Evolutionary conservation across 2,329 filamentous ascomycete species (phyloP), one percentile per base, ranked within the genome.

Genomic region (Bipolaris gigantea): DNA sequence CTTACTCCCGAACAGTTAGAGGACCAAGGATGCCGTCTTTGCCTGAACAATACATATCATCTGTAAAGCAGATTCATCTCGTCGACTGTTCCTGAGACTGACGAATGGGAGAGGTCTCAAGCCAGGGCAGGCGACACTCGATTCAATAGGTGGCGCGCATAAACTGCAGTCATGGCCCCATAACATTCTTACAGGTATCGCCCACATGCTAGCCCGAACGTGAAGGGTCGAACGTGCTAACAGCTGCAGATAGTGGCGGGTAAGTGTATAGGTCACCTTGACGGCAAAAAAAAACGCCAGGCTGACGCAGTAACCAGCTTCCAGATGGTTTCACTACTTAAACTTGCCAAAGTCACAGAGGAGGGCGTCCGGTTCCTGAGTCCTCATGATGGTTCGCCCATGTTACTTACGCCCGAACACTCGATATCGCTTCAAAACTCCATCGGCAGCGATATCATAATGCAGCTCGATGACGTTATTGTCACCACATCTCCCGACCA

Each of bases 381-480:
- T 64, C 95, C 94, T 0, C 94, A 99, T 72, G 94, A 97, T 78
- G 92, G 92, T 32, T 87, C 86, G 2, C 93, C 93, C 7, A 97
- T 99, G 94, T 86, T 99, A 10, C 85, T 99, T 42, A 99, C 94
- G 0, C 94, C 94, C 0, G 95, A 99, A 74, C 93, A 97, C 78
- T 97, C 94, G 0, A 97, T 99, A 66, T 88, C 87, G 10, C 82
- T 99, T 3, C 94, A 99, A 73, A 97, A 99, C 76, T 93, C 89
- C 50, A 99, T 99, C 68, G 94, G 94, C 60, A 96, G 91, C 60
- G 94, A 99, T 76, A 97, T 99, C 65, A 97, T 97, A 63, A 99
- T 99, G 95, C 95, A 99, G 76, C 86, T 99, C 4, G 94, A 99
- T 79, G 95, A 99, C 75, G 95, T 99, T 13, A 89, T 99, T 47